Evolutionary conservation across 208 protist species (phyloP), one percentile per base, ranked within the genome.

Genomic region (Leishmania amazonensis): DNA sequence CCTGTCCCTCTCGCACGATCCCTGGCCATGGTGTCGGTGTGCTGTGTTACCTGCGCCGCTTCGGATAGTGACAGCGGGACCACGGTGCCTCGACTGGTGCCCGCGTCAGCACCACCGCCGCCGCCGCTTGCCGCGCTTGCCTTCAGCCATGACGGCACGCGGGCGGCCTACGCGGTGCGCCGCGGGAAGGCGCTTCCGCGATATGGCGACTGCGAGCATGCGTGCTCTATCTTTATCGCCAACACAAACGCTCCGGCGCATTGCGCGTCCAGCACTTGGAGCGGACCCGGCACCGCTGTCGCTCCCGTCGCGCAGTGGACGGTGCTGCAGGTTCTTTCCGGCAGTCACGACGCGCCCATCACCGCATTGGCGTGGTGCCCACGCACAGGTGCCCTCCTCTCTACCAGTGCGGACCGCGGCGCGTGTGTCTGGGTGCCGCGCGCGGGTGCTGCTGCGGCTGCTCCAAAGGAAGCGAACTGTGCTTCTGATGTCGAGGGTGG

Each of bases 321-420:
- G 1, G 35, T 81, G 35, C 47, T 53, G 53, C 82, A 85, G 40
- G 54, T 79, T n/a, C 49, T 85, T 21, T 0, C 51, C 6, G 71
- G 82, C 7, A 65, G 40, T 31, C 82, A 85, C 77, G 42, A 79
- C 3, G 45, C 76, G 4, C 78, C 82, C 51, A 72, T 85, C 73
- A 85, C 82, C 11, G 77, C 82, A 1, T 60, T 85, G 3, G 47
- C 77, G 42, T 85, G 82, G 82, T 79, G 68, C 31, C n/a, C n/a
- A 11, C 49, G 62, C 6, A 79, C 72, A 31, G 71, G 72, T n/a
- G 82, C 82, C 21, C 73, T 85, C 9, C 76, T 81, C 35, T 81
- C 82, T 4, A 67, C 62, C 21, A 79, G 72, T 57, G 68, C 78
- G 0, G 82, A 85, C 67, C 82, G 78, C 42, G 70, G 72, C 42